Percentiles rank a stretch among this genome's conserved stretches.
These are phyloP conservation scores for Boletus vinaceobasis DNA, from an alignment of 768 basidiomycete species.

Conservation along the genomic window DNA sequence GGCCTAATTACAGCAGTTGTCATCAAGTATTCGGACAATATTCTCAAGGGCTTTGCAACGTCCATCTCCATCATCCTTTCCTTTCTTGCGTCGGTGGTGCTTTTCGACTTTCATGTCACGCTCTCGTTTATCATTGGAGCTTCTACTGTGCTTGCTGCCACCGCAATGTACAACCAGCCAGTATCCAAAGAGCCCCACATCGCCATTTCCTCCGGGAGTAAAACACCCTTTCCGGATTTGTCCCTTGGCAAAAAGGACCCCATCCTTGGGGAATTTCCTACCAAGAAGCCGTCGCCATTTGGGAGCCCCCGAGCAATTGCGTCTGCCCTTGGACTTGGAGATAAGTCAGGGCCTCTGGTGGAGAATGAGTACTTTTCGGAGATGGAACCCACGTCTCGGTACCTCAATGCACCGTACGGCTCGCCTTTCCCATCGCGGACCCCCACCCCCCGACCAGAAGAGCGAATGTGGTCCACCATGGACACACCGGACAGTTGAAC, in stretches of 20 bases:
- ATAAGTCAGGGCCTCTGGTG: slow-evolving; percentile 22
- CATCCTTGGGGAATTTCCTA: slow-evolving; percentile 57
- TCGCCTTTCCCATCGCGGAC: slow-evolving; percentile 49
- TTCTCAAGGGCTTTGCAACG: slow-evolving; percentile 96
- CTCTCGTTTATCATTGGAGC: slow-evolving; percentile 84
- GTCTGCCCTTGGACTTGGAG: slow-evolving; percentile 44
- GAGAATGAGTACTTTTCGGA: slow-evolving; percentile 37
- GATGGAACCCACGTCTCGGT: slow-evolving; percentile 42
- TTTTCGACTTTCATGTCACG: slow-evolving; percentile 91
- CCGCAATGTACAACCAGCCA: slow-evolving; percentile 93
- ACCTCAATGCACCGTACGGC: slow-evolving; percentile 48
- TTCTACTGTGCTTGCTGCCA: slow-evolving; percentile 79
- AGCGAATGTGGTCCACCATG: slow-evolving; percentile 25
- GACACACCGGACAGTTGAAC: slow-evolving; percentile 16
- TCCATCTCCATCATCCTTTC: slow-evolving; percentile 91
- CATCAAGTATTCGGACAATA: slow-evolving; percentile 96
- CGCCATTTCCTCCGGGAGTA: slow-evolving; percentile 31
- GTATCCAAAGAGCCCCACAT: slow-evolving; percentile 35
- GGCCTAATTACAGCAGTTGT: slow-evolving; percentile 93
- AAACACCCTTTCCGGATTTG: slow-evolving; percentile 40
- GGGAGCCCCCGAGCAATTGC: slow-evolving; percentile 50
- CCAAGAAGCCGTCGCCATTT: slow-evolving; percentile 46
- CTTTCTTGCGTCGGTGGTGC: slow-evolving; percentile 86
- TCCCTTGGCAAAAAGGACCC: slow-evolving; percentile 50
- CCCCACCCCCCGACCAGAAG: slow-evolving; percentile 41